Evolutionary conservation across 2,329 filamentous ascomycete species (phyloP).

Genomic region (Sporothrix euskadiensis): DNA sequence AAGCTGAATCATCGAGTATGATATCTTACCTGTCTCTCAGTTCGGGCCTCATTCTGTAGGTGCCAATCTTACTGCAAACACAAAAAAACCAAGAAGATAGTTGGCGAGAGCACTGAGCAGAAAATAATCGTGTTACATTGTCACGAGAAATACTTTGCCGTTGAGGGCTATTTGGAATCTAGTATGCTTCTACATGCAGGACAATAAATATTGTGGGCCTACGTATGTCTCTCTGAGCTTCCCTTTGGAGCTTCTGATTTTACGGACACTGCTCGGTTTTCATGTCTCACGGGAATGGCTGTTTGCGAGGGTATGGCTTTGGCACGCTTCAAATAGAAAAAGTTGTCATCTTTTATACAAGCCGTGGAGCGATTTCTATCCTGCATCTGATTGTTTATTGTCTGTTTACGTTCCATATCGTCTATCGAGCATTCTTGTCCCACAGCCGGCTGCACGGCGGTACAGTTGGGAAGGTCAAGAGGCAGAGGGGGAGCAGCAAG

Average conservation of each 20-base stretch:
- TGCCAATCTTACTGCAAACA: too few relatives aligned
- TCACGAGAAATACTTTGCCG: too few relatives aligned
- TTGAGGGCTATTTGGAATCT: too few relatives aligned
- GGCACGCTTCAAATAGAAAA: too few relatives aligned
- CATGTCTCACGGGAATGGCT: not conserved
- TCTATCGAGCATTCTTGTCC: conserved; percentile 39
- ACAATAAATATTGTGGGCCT: not conserved
- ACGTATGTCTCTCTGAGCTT: not conserved
- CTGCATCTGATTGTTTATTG: not conserved
- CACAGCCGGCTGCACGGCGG: conserved; percentile 51
- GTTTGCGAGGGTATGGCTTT: not conserved
- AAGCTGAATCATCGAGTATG: too few relatives aligned
- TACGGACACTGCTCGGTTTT: not conserved
- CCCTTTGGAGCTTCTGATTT: not conserved
- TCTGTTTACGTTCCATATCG: not conserved
- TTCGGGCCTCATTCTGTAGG: too few relatives aligned
- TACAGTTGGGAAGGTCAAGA: conserved; percentile 54
- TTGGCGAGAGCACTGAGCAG: too few relatives aligned
- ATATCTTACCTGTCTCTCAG: too few relatives aligned
- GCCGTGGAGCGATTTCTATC: not conserved
- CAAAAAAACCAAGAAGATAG: too few relatives aligned
- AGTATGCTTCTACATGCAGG: too few relatives aligned
- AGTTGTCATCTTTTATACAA: too few relatives aligned
- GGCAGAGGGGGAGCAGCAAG: not conserved
- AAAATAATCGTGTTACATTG: too few relatives aligned